Conservation (phyloP, 139 green algal genomes). For the Parachlorella kessleri region DNA sequence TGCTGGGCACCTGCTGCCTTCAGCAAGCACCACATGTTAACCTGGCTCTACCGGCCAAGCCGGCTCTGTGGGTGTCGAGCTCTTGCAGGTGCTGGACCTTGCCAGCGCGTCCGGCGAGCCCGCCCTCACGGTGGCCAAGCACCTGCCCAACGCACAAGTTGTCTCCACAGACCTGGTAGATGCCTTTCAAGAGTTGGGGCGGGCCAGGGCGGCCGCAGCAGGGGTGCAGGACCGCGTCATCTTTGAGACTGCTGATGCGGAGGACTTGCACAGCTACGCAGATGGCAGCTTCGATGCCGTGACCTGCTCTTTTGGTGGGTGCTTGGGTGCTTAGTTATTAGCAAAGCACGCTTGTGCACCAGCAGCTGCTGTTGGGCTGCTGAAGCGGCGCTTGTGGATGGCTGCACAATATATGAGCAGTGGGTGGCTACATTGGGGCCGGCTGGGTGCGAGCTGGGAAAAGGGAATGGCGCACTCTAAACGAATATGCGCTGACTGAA, state of each 20-base stretch:
- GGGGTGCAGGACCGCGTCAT: background rate
- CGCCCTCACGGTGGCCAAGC: slow-evolving; percentile 1
- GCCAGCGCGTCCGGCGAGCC: slow-evolving; percentile 17
- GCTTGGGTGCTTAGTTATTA: no score
- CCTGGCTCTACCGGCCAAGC: background rate
- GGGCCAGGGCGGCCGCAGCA: background rate
- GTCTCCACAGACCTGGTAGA: slow-evolving; percentile 12
- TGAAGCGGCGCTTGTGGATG: no score
- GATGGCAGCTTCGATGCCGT: slow-evolving; percentile 16
- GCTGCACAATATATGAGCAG: no score
- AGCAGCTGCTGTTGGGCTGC: no score
- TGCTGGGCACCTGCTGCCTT: background rate
- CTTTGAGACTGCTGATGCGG: slow-evolving; percentile 23
- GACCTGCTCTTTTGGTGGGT: slow-evolving; percentile 14
- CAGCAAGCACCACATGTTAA: background rate
- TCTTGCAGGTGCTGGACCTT: background rate
- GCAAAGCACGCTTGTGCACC: no score
- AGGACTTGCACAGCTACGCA: slow-evolving; percentile 13
- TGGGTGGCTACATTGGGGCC: no score
- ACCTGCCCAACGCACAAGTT: slow-evolving; percentile 6
- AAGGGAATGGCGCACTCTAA: no score
- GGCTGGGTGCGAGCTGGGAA: no score
- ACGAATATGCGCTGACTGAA: no score
- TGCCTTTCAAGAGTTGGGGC: slow-evolving; percentile 14
- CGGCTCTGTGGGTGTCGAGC: background rate